A percentile compares a stretch with the other conserved stretches of the same genome.
These are phyloP conservation scores for Beauveria medogensis DNA, from an alignment of 2,329 filamentous ascomycete species.

Conservation along the genomic window DNA sequence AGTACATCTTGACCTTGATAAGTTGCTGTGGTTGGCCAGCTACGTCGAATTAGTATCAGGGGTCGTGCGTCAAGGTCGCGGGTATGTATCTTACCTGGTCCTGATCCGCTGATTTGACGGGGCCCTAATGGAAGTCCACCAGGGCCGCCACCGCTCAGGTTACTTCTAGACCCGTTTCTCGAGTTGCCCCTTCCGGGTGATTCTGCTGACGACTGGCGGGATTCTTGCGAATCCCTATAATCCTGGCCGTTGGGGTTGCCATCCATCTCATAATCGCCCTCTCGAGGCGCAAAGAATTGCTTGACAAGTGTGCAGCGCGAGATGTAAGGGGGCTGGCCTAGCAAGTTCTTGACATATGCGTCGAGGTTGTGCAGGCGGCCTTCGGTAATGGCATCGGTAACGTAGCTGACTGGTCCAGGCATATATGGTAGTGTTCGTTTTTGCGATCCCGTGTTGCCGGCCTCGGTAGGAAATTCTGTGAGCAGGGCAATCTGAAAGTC, in stretches of 20 bases:
- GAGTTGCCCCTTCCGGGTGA: slow-evolving; percentile 54
- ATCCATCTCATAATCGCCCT: slow-evolving; percentile 91
- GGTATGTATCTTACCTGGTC: slow-evolving; percentile 13
- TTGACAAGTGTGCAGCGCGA: slow-evolving; percentile 76
- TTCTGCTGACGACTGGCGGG: slow-evolving; percentile 57
- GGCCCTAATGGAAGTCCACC: slow-evolving; percentile 45
- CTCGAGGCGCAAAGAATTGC: slow-evolving; percentile 81
- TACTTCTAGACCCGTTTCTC: slow-evolving; percentile 56
- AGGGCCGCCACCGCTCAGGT: slow-evolving; percentile 50
- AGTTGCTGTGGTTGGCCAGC: slow-evolving; percentile 26
- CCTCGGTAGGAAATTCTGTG: slow-evolving; percentile 85
- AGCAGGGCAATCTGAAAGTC: slow-evolving; percentile 95
- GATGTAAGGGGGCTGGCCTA: slow-evolving; percentile 78
- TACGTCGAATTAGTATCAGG: slow-evolving; percentile 24
- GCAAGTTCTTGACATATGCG: slow-evolving; percentile 87
- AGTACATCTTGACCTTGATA: slow-evolving; percentile 94
- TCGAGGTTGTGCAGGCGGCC: slow-evolving; percentile 87
- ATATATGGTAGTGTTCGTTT: slow-evolving; percentile 88
- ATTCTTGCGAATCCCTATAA: slow-evolving; percentile 65
- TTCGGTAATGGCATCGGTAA: slow-evolving; percentile 95
- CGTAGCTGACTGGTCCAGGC: slow-evolving; percentile 95
- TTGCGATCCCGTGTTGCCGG: slow-evolving; percentile 73
- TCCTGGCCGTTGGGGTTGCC: slow-evolving; percentile 63
- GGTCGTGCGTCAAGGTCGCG: slow-evolving; percentile 42
- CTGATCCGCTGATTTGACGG: slow-evolving; percentile 29